Evolutionary conservation across 345 rosid genomes (phyloP).

Genomic region (Acer saccharum): DNA sequence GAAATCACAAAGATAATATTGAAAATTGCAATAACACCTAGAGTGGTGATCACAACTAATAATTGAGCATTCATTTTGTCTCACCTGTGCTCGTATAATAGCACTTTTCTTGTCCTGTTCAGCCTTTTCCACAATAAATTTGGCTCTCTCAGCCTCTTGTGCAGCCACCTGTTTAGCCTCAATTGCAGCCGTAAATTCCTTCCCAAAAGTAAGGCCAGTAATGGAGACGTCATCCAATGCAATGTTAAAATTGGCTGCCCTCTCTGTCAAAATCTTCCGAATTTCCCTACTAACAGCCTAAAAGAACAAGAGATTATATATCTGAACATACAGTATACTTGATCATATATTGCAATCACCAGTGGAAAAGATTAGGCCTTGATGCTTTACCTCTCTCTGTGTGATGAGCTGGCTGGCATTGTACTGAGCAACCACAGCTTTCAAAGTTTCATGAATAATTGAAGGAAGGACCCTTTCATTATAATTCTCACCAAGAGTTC

Average conservation of each 20-base stretch:
- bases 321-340: not conserved
- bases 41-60: not conserved
- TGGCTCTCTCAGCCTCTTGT: slow-evolving; percentile 94
- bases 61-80: not conserved
- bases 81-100: slow-evolving; percentile 87
- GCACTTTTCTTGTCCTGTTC: slow-evolving; percentile 95
- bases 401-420: slow-evolving; percentile 97
- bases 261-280: slow-evolving; percentile 78
- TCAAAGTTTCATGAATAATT: slow-evolving; percentile 87
- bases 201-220: slow-evolving; percentile 83
- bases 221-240: slow-evolving; percentile 92
- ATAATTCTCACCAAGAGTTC: slow-evolving; percentile 81
- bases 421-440: slow-evolving; percentile 94
- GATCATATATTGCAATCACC: not conserved
- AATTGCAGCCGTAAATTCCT: slow-evolving; percentile 92
- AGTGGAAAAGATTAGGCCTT: not conserved
- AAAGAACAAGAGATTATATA: slow-evolving; percentile 4
- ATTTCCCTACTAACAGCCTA: slow-evolving; percentile 88
- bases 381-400: slow-evolving; percentile 72
- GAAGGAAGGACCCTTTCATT: slow-evolving; percentile 89
- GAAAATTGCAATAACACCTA: not conserved
- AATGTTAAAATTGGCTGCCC: slow-evolving; percentile 73
- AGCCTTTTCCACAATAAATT: slow-evolving; percentile 92
- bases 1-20: not conserved
- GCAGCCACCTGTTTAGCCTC: slow-evolving; percentile 97